Percentiles rank a stretch among this genome's conserved stretches.
These are phyloP conservation scores for Tylopilus rubrobrunneus DNA, from an alignment of 768 basidiomycete species.

Conservation along the genomic window DNA sequence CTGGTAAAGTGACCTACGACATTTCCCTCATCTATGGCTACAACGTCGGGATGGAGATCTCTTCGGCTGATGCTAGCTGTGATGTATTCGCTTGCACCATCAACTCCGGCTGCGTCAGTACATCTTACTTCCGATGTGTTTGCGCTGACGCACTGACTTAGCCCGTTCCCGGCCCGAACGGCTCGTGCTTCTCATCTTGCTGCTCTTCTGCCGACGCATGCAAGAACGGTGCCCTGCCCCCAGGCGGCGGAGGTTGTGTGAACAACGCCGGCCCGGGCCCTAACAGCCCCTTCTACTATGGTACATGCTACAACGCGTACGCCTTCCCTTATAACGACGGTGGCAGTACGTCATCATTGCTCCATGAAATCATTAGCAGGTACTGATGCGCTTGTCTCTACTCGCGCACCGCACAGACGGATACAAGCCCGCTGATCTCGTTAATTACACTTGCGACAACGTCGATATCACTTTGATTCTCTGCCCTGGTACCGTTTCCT, in stretches of 20 bases:
- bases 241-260: slow-evolving; percentile 25
- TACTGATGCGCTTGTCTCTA: not conserved
- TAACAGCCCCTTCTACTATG: slow-evolving; percentile 28
- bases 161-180: slow-evolving; percentile 27
- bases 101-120: slow-evolving; percentile 29
- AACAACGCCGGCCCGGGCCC: slow-evolving; percentile 29
- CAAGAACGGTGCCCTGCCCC: slow-evolving; percentile 26
- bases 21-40: slow-evolving; percentile 34
- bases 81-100: slow-evolving; percentile 31
- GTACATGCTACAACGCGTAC: slow-evolving; percentile 28
- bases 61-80: slow-evolving; percentile 22
- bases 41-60: slow-evolving; percentile 34
- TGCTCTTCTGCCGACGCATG: slow-evolving; percentile 29
- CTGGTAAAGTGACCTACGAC: slow-evolving; percentile 29
- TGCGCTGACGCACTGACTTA: slow-evolving; percentile 5
- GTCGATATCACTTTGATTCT: slow-evolving; percentile 28
- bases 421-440: slow-evolving; percentile 26
- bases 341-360: slow-evolving; percentile 13
- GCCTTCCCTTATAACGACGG: slow-evolving; percentile 34
- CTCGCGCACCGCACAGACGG: slow-evolving; percentile 11
- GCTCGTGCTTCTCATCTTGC: slow-evolving; percentile 28
- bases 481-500: slow-evolving; percentile 23
- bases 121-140: not conserved
- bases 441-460: slow-evolving; percentile 28
- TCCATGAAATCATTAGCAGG: not conserved